Conservation (phyloP, 768 basidiomycete genomes). For the Serendipita sp. region DNA sequence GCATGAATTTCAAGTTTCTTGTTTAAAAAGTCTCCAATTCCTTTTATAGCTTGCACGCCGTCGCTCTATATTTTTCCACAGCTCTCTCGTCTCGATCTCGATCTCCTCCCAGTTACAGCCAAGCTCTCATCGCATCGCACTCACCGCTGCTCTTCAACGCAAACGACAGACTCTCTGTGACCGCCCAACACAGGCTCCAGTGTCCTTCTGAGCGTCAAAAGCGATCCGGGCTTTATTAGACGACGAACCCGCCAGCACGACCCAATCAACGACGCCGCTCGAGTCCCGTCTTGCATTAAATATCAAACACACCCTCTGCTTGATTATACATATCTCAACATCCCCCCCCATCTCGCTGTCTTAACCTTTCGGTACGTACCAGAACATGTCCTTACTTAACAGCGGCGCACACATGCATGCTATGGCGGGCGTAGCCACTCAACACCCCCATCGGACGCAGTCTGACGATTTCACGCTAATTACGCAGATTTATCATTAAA, state of each 20-base stretch:
- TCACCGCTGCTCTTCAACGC: background rate
- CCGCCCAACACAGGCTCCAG: no score
- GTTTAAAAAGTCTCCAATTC: background rate
- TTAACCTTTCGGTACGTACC: background rate
- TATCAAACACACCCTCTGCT: background rate
- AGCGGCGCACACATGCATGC: background rate
- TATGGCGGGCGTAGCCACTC: background rate
- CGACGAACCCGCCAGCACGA: no score
- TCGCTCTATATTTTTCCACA: background rate
- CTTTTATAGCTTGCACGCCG: background rate
- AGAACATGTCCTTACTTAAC: background rate
- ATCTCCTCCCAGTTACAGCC: background rate
- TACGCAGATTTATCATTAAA: no score
- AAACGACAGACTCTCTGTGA: background rate
- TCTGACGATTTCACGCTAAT: no score
- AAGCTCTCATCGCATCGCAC: background rate
- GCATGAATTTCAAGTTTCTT: background rate
- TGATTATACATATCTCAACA: background rate
- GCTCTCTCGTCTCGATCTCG: background rate
- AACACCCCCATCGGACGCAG: background rate
- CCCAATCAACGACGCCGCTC: no score
- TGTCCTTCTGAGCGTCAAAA: no score
- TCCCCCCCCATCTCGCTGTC: background rate
- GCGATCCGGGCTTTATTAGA: no score
- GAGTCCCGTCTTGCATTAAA: no score